phyloP scores from a whole-genome alignment of 2,329 filamentous ascomycete species.

The Pleurostoma richardsiae region DNA sequence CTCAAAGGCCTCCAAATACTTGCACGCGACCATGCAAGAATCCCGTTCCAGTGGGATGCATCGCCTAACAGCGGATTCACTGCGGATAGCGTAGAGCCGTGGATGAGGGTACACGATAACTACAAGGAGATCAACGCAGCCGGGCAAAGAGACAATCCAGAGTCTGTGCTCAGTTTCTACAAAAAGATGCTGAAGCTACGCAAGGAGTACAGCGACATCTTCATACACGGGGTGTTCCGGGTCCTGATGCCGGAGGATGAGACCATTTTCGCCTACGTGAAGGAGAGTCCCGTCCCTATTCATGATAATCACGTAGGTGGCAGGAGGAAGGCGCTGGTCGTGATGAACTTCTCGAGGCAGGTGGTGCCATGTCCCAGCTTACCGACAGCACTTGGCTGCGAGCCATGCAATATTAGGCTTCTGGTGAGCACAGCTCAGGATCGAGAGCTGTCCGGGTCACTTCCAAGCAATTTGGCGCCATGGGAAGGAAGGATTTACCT shows the following conservation, averaged over 20 bases:
- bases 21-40: slow-evolving; percentile 58
- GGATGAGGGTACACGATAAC: slow-evolving; percentile 64
- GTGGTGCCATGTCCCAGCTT: slow-evolving; percentile 20
- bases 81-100: slow-evolving; percentile 38
- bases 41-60: slow-evolving; percentile 63
- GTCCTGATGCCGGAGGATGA: slow-evolving; percentile 45
- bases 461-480: background rate
- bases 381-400: slow-evolving; percentile 12
- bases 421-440: slow-evolving; percentile 19
- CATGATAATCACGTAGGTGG: slow-evolving; percentile 8
- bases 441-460: background rate
- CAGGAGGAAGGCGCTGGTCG: slow-evolving; percentile 28
- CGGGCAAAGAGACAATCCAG: slow-evolving; percentile 34
- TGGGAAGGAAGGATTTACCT: background rate
- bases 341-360: slow-evolving; percentile 40
- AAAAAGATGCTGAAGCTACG: slow-evolving; percentile 45
- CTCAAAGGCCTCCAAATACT: slow-evolving; percentile 50
- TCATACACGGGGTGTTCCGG: slow-evolving; percentile 58
- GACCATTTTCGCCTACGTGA: slow-evolving; percentile 52
- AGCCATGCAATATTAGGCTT: slow-evolving; percentile 10
- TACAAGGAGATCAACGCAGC: slow-evolving; percentile 52
- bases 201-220: slow-evolving; percentile 50
- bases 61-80: slow-evolving; percentile 59
- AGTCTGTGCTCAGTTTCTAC: slow-evolving; percentile 56
- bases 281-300: slow-evolving; percentile 18